phyloP scores from a whole-genome alignment of 1,284 basidiomycete species.

The Ceratobasidium sp. region DNA sequence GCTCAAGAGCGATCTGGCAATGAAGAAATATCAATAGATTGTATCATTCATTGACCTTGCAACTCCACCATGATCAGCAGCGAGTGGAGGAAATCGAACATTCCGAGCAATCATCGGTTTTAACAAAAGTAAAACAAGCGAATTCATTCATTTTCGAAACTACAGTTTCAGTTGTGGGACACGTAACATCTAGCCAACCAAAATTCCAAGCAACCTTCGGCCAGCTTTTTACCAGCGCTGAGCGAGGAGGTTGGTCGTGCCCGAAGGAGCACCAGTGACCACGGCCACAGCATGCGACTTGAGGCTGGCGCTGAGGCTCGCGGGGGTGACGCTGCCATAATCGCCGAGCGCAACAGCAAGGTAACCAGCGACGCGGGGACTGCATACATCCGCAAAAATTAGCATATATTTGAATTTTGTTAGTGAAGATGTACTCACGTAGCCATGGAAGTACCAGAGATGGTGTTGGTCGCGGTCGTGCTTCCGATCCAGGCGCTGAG shows the following conservation, averaged over 20 bases:
- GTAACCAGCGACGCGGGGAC: slow-evolving; percentile 31
- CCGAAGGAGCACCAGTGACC: slow-evolving; percentile 35
- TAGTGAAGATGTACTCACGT: slow-evolving; percentile 1
- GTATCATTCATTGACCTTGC: not conserved
- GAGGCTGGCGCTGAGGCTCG: slow-evolving; percentile 23
- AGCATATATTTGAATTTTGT: not conserved
- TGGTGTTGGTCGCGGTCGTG: slow-evolving; percentile 64
- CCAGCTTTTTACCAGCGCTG: slow-evolving; percentile 31
- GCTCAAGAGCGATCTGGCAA: not conserved
- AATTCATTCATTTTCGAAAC: too few species aligned
- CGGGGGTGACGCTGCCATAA: slow-evolving; percentile 33
- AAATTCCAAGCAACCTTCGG: not conserved
- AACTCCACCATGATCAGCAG: not conserved
- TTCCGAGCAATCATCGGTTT: too few species aligned
- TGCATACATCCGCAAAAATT: not conserved
- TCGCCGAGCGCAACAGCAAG: slow-evolving; percentile 33
- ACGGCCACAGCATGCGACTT: slow-evolving; percentile 30
- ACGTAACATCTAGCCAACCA: too few species aligned
- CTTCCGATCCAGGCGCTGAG: slow-evolving; percentile 76
- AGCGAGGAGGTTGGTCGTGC: slow-evolving; percentile 37
- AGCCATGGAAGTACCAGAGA: slow-evolving; percentile 78
- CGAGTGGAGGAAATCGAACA: not conserved
- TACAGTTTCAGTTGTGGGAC: too few species aligned
- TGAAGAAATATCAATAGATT: not conserved
- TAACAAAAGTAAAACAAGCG: too few species aligned